A percentile compares a stretch with the other conserved stretches of the same genome.
Conservation (phyloP, 768 basidiomycete species). For the Phaeolepiota aurea region DNA sequence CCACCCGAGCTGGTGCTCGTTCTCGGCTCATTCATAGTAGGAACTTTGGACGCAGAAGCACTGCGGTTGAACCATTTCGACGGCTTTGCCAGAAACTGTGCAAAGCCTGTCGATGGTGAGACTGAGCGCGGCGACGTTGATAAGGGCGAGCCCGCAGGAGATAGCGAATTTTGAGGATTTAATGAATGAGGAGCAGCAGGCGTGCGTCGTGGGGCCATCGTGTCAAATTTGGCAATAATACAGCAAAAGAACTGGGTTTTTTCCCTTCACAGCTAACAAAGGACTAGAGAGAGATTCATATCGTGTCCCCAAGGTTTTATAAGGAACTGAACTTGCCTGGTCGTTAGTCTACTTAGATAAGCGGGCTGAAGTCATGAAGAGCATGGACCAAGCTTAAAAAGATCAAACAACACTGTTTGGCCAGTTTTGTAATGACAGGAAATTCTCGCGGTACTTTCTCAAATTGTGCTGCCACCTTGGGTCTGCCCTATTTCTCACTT, state of each 20-base stretch:
- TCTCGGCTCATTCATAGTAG: slow-evolving; percentile 36
- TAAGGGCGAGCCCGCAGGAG: slow-evolving; percentile 17
- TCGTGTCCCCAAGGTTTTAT: no score
- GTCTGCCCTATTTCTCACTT: no score
- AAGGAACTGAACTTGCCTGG: no score
- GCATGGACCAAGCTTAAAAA: neutral
- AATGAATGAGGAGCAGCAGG: slow-evolving; percentile 25
- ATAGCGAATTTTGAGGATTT: slow-evolving; percentile 13
- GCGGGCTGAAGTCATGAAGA: neutral
- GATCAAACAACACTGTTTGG: no score
- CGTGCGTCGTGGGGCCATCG: slow-evolving; percentile 45
- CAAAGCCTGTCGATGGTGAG: slow-evolving; percentile 59
- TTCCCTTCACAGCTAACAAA: no score
- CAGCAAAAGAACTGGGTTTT: neutral
- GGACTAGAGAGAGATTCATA: no score
- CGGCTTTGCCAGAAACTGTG: slow-evolving; percentile 58
- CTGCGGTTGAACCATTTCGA: slow-evolving; percentile 68
- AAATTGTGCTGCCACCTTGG: no score
- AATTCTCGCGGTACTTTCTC: no score
- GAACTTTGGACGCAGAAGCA: slow-evolving; percentile 40
- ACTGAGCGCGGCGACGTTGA: slow-evolving; percentile 43
- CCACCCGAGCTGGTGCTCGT: slow-evolving; percentile 28
- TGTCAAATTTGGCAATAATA: neutral
- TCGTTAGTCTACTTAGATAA: no score
- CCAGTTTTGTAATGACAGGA: no score